phyloP scores from a whole-genome alignment of 352 stramenopile species.

The Phytophthora niederhauseri region DNA sequence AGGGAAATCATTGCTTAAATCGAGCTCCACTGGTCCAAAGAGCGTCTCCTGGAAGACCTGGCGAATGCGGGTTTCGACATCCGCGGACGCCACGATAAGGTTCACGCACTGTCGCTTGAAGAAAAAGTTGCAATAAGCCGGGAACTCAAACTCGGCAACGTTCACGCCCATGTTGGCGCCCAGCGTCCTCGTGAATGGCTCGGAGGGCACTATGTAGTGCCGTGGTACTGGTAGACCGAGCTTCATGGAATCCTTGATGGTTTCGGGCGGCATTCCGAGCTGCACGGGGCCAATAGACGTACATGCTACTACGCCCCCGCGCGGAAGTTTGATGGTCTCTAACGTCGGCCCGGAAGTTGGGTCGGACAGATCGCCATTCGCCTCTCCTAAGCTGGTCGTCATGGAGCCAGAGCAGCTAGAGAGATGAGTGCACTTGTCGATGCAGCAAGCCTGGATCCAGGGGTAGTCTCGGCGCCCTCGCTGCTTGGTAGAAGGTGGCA shows the following conservation, averaged over 20 bases:
- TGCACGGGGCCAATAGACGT: slow-evolving; percentile 85
- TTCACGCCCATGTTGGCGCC: slow-evolving; percentile 96
- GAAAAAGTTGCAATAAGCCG: slow-evolving; percentile 98
- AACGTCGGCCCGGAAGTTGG: slow-evolving; percentile 24
- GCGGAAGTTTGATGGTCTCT: slow-evolving; percentile 74
- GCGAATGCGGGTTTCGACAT: slow-evolving; percentile 83
- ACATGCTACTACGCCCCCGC: slow-evolving; percentile 74
- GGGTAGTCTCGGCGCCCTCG: not conserved
- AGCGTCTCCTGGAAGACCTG: slow-evolving; percentile 92
- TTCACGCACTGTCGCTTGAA: slow-evolving; percentile 90
- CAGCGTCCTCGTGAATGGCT: slow-evolving; percentile 95
- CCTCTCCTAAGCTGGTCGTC: slow-evolving; percentile 30
- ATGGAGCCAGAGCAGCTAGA: slow-evolving; percentile 14
- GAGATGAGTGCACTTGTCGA: not conserved
- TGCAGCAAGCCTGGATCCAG: not conserved
- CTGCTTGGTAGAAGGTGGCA: slow-evolving; percentile 13
- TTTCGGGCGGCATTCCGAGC: slow-evolving; percentile 96
- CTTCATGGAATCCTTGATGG: slow-evolving; percentile 97
- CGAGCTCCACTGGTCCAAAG: slow-evolving; percentile 76
- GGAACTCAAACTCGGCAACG: slow-evolving; percentile 97
- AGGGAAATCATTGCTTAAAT: slow-evolving; percentile 82
- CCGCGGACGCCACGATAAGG: slow-evolving; percentile 79
- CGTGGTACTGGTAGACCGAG: slow-evolving; percentile 92
- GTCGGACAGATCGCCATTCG: slow-evolving; percentile 16
- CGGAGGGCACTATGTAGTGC: slow-evolving; percentile 95